Evolutionary conservation across 169 alveolate genomes (phyloP).

Genomic region (Cytauxzoon felis): DNA sequence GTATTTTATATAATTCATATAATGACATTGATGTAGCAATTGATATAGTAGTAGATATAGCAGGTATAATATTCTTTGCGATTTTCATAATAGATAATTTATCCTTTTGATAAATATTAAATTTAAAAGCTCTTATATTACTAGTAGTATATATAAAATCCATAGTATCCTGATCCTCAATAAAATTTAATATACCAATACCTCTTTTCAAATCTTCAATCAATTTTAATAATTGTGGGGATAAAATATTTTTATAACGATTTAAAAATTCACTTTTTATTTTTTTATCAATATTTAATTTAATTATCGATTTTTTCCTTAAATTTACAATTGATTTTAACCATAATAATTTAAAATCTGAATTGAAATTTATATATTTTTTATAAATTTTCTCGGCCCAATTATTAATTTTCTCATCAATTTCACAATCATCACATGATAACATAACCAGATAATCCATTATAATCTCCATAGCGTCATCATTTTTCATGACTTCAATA

Average conservation of each 20-base stretch:
- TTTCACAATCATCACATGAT: neutral
- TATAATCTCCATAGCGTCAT: constrained; percentile 6
- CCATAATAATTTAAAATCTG: constrained; percentile 3
- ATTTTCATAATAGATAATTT: constrained; percentile 13
- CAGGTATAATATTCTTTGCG: constrained; percentile 52
- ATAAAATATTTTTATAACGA: neutral
- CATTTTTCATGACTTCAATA: constrained; percentile 2
- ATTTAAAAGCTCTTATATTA: constrained; percentile 49
- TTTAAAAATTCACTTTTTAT: neutral
- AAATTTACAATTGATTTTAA: constrained; percentile 5
- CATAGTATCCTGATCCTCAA: constrained; percentile 30
- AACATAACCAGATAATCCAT: neutral
- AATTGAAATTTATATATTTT: constrained; percentile 1
- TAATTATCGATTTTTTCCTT: constrained; percentile 4
- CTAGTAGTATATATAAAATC: constrained; percentile 25
- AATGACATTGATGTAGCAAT: constrained; percentile 56
- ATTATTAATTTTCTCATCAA: neutral
- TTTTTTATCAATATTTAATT: neutral
- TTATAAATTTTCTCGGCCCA: constrained; percentile 33
- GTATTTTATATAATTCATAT: constrained; percentile 32
- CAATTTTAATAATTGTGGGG: neutral
- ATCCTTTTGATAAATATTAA: constrained; percentile 28
- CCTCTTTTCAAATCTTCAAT: neutral
- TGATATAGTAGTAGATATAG: constrained; percentile 49
- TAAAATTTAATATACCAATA: neutral